A percentile compares a stretch with the other conserved stretches of the same genome.
Conservation (phyloP, 2,329 filamentous ascomycete species). For the Aspergillus sp. region DNA sequence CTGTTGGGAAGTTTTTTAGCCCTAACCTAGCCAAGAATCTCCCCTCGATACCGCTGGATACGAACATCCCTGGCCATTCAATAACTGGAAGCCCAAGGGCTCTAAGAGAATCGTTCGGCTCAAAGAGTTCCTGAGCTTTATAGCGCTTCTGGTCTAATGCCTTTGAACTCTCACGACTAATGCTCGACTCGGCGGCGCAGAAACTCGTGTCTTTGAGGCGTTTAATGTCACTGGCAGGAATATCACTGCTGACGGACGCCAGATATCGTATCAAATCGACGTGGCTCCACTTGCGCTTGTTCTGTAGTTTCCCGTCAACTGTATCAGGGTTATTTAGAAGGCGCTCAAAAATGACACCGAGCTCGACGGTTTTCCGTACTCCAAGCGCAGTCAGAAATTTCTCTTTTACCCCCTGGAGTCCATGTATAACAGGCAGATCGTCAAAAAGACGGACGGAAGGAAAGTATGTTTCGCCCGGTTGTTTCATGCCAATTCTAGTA, state of each 20-base stretch:
- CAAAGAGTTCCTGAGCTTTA: constrained; percentile 75
- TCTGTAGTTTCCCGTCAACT: constrained; percentile 49
- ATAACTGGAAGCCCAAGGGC: constrained; percentile 72
- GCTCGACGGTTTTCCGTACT: constrained; percentile 90
- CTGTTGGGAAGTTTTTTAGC: constrained; percentile 68
- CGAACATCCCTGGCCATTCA: constrained; percentile 77
- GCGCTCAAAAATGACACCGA: constrained; percentile 89
- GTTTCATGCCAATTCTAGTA: constrained; percentile 86
- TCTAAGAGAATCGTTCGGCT: constrained; percentile 70
- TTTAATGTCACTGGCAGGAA: constrained; percentile 76
- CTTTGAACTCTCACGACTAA: constrained; percentile 53
- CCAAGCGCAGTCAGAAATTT: constrained; percentile 82
- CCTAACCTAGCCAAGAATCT: constrained; percentile 73
- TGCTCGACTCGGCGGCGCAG: constrained; percentile 67
- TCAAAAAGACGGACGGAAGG: constrained; percentile 92
- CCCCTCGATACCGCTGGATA: constrained; percentile 67
- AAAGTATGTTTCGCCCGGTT: constrained; percentile 85
- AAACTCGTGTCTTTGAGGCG: constrained; percentile 76
- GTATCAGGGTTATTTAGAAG: constrained; percentile 63
- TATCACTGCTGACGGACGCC: constrained; percentile 84
- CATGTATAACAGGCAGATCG: constrained; percentile 79
- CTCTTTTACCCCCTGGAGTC: constrained; percentile 79
- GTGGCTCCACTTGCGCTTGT: constrained; percentile 73
- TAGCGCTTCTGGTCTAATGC: constrained; percentile 58
- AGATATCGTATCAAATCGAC: constrained; percentile 94